These are phyloP conservation scores for Mycena amicta DNA, from an alignment of 768 basidiomycete genomes.

Conservation along the genomic window DNA sequence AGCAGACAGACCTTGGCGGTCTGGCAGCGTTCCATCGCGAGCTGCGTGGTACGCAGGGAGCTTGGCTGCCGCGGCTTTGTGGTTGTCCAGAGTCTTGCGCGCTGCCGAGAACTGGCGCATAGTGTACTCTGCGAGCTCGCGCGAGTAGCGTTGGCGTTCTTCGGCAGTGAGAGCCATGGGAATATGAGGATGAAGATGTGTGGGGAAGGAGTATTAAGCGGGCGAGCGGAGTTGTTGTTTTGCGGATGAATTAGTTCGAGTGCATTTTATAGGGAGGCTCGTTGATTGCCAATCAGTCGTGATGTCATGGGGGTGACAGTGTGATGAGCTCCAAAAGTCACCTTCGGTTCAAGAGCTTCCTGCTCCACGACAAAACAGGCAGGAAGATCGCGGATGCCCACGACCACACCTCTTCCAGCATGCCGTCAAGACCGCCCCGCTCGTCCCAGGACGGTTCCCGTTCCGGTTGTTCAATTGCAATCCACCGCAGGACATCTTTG, in stretches of 20 bases:
- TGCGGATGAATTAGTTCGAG: neutral
- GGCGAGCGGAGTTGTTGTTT: neutral
- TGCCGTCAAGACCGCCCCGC: constrained; percentile 63
- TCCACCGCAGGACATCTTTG: constrained; percentile 93
- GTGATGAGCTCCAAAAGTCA: constrained; percentile 19
- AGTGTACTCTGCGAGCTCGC: constrained; percentile 52
- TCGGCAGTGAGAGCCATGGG: constrained; percentile 31
- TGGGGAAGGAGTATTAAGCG: constrained; percentile 12
- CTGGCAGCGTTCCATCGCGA: constrained; percentile 21
- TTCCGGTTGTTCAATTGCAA: constrained; percentile 58
- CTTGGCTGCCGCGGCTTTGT: constrained; percentile 38
- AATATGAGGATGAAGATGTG: constrained; percentile 12
- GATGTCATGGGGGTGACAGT: neutral
- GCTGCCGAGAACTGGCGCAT: constrained; percentile 47
- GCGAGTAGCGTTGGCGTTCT: constrained; percentile 44
- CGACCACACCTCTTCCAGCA: constrained; percentile 64
- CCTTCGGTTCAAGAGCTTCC: constrained; percentile 36
- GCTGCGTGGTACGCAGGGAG: constrained; percentile 39
- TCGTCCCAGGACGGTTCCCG: constrained; percentile 61
- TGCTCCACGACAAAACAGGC: constrained; percentile 40
- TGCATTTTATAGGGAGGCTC: neutral
- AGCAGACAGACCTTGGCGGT: constrained; percentile 13
- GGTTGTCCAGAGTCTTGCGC: constrained; percentile 25
- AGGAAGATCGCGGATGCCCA: constrained; percentile 46
- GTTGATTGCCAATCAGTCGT: neutral